A percentile compares a stretch with the other conserved stretches of the same genome.
Evolutionary conservation across 2,329 filamentous ascomycete genomes (phyloP).

Genomic region (Claviceps sp.): DNA sequence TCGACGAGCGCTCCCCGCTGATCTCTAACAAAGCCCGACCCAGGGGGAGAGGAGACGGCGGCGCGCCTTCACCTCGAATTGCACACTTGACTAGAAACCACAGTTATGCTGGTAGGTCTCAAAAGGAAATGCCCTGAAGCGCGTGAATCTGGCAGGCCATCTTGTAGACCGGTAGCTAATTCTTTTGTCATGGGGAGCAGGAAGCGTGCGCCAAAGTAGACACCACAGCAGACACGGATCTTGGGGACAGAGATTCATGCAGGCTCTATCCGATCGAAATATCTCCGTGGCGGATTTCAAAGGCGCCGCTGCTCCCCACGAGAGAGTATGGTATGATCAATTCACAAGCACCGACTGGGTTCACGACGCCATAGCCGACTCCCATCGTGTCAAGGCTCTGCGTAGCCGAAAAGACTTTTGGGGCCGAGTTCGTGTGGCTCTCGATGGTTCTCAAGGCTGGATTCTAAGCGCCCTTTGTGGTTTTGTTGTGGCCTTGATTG

Average conservation of each 20-base stretch:
- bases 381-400: slow-evolving; percentile 74
- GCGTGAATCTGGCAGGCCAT: neutral
- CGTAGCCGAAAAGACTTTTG: slow-evolving; percentile 71
- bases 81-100: slow-evolving; percentile 25
- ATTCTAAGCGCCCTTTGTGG: slow-evolving; percentile 84
- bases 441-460: slow-evolving; percentile 89
- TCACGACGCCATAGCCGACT: slow-evolving; percentile 90
- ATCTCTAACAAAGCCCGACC: slow-evolving; percentile 28
- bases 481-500: slow-evolving; percentile 68
- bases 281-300: slow-evolving; percentile 51
- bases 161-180: neutral
- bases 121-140: neutral
- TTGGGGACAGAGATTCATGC: slow-evolving; percentile 47
- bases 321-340: slow-evolving; percentile 96
- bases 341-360: slow-evolving; percentile 98
- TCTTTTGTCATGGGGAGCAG: slow-evolving; percentile 11
- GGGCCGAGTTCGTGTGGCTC: slow-evolving; percentile 61
- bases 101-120: slow-evolving; percentile 27
- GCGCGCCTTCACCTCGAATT: slow-evolving; percentile 15
- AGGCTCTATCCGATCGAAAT: slow-evolving; percentile 45
- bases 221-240: slow-evolving; percentile 46
- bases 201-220: slow-evolving; percentile 24
- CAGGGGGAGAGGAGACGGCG: slow-evolving; percentile 26
- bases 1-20: slow-evolving; percentile 30
- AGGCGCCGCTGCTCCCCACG: slow-evolving; percentile 56